Evolutionary conservation across 1,284 basidiomycete species (phyloP), one percentile per base, ranked within the genome.

Genomic region (Sporisorium iseilematis-ciliati): DNA sequence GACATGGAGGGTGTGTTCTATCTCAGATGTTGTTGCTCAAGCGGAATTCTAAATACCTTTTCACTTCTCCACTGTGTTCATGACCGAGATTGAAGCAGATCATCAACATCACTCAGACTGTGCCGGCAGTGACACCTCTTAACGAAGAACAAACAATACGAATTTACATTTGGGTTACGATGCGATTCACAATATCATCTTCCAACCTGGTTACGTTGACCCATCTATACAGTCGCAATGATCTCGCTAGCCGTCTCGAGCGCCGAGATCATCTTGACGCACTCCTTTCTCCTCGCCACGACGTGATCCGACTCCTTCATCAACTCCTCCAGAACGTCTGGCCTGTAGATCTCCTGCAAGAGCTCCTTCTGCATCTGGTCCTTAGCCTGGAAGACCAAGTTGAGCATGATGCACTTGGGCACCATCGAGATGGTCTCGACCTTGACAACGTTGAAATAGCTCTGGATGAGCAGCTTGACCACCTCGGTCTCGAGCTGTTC

Each of bases 341-440:
- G 73, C 51, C 79, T 67, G 78, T 84, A 84, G 31, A 84, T 78
- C 70, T 84, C 82, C 64, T 84, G 80, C 42, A 97, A 87, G 49
- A 97, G 88, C 87, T 95, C 94, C 74, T 91, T 89, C 87, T 97
- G 95, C 75, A 97, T 88, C 84, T 93, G 91, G 87, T 98, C 95
- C 87, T 97, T 97, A 73, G 94, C 91, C 86, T 91, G 91, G 83
- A 91, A 92, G 56, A 99, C 95, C 31, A 99, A 90, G 25, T 94
- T 98, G 82, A 95, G 88, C 59, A 94, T 92, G 85, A 99, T 97
- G 40, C 96, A 95, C 77, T 87, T 87, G 20, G 97, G 97, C 10
- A 99, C 93, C 95, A 98, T 98, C 87, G 99, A 97, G 84, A 98
- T 98, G 91, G 99, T 95, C 86, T 97, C 95, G 59, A 95, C 92